A percentile compares a stretch with the other conserved stretches of the same genome.
These are phyloP conservation scores for Psilocybe subaeruginosa DNA, from an alignment of 768 basidiomycete species.

Conservation along the genomic window DNA sequence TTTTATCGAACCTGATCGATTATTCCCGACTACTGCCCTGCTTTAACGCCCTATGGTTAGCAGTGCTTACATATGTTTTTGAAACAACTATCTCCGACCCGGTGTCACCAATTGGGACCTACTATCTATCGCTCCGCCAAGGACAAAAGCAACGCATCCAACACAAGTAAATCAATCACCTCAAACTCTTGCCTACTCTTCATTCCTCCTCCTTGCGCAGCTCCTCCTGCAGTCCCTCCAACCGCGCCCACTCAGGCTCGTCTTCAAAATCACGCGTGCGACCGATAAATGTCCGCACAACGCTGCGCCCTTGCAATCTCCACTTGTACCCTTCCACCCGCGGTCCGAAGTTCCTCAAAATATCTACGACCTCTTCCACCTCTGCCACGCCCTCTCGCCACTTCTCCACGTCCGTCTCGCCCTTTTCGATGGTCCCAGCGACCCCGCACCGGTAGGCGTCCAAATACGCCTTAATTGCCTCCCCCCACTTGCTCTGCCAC, in stretches of 20 bases:
- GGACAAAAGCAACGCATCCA: not conserved
- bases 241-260: constrained; percentile 78
- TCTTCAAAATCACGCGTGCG: constrained; percentile 88
- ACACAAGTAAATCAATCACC: no score
- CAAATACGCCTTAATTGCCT: constrained; percentile 80
- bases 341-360: constrained; percentile 84
- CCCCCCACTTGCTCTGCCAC: constrained; percentile 73
- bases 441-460: constrained; percentile 80
- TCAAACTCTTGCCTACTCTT: not conserved
- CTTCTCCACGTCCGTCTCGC: constrained; percentile 65
- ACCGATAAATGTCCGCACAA: constrained; percentile 89
- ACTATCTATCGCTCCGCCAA: not conserved
- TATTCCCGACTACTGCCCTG: no score
- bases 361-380: constrained; percentile 83
- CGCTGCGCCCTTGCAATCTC: constrained; percentile 84
- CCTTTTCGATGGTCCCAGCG: constrained; percentile 58
- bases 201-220: constrained; percentile 42
- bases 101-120: not conserved
- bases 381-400: constrained; percentile 82
- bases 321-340: constrained; percentile 64
- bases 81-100: not conserved
- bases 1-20: no score
- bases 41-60: not conserved
- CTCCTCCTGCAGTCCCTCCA: constrained; percentile 71
- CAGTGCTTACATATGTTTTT: not conserved